These are phyloP conservation scores for Hydnum rufescens DNA, from an alignment of 768 basidiomycete genomes.

Conservation along the genomic window DNA sequence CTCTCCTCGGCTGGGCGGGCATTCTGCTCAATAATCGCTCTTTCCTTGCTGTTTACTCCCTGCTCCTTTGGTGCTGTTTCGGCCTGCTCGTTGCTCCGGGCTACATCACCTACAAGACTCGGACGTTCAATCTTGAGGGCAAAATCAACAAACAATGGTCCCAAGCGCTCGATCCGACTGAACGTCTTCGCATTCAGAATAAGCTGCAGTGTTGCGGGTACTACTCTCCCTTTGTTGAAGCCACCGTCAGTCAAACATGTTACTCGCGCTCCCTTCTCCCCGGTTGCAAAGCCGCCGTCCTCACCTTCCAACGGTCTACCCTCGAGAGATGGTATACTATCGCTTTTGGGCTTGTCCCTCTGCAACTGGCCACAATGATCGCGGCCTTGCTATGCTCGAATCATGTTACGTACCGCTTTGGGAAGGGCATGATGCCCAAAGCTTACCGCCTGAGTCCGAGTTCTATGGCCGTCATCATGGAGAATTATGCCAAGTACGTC, in stretches of 20 bases:
- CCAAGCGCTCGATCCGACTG: constrained; percentile 33
- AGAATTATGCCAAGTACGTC: constrained; percentile 53
- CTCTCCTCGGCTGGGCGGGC: constrained; percentile 58
- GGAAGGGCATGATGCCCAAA: constrained; percentile 78
- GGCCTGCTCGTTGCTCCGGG: constrained; percentile 52
- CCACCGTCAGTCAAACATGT: constrained; percentile 52
- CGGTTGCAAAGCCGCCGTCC: constrained; percentile 51
- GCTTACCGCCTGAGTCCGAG: constrained; percentile 54
- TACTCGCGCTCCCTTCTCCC: constrained; percentile 50
- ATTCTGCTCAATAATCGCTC: constrained; percentile 67
- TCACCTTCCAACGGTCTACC: constrained; percentile 34
- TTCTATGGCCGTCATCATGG: constrained; percentile 69
- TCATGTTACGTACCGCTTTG: constrained; percentile 73
- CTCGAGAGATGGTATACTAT: constrained; percentile 45
- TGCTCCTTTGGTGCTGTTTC: constrained; percentile 57
- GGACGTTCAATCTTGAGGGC: constrained; percentile 60
- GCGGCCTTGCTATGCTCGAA: constrained; percentile 52
- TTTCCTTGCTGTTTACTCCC: constrained; percentile 55
- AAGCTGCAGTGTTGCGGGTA: constrained; percentile 64
- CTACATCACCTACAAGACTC: constrained; percentile 57
- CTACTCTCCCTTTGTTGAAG: constrained; percentile 62
- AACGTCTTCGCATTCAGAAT: constrained; percentile 52
- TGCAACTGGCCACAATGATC: constrained; percentile 45
- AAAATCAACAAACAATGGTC: constrained; percentile 69
- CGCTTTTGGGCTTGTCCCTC: constrained; percentile 45